A percentile compares a stretch with the other conserved stretches of the same genome.
Evolutionary conservation across 2,329 filamentous ascomycete species (phyloP).

Genomic region (Cordyceps fumosorosea): DNA sequence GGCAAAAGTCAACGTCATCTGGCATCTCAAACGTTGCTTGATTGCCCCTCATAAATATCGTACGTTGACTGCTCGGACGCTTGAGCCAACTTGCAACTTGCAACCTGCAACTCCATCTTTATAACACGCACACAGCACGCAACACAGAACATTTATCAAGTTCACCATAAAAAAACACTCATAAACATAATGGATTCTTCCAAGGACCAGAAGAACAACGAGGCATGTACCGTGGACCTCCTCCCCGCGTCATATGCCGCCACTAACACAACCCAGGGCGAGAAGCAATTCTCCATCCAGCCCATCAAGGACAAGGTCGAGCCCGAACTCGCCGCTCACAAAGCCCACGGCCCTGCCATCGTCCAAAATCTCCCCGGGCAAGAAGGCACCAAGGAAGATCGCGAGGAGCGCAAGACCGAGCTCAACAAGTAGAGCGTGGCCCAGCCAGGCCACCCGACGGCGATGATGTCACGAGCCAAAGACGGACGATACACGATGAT

Average conservation of each 20-base stretch:
- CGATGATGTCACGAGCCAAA: constrained; percentile 18
- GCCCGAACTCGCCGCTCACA: constrained; percentile 43
- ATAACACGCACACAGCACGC: not conserved
- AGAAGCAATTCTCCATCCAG: constrained; percentile 40
- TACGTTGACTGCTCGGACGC: not conserved
- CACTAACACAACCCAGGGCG: constrained; percentile 23
- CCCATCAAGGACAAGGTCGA: constrained; percentile 38
- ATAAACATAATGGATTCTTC: constrained; percentile 21
- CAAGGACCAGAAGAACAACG: constrained; percentile 26
- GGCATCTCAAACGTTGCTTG: not conserved
- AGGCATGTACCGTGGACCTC: constrained; percentile 18
- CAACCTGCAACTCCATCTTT: not conserved
- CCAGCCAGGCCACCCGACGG: constrained; percentile 14
- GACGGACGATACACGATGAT: not conserved
- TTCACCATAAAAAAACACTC: not conserved
- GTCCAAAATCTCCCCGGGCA: constrained; percentile 45
- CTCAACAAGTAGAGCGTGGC: constrained; percentile 48
- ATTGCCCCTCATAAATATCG: not conserved
- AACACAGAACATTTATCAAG: not conserved
- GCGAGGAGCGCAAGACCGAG: constrained; percentile 56
- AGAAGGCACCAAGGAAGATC: constrained; percentile 63
- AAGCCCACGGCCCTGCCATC: constrained; percentile 51
- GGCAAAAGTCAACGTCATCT: constrained; percentile 10
- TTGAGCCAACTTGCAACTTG: not conserved
- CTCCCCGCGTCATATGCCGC: constrained; percentile 3